Evolutionary conservation across 2,329 filamentous ascomycete genomes (phyloP).

Genomic region (Colletotrichum lini): DNA sequence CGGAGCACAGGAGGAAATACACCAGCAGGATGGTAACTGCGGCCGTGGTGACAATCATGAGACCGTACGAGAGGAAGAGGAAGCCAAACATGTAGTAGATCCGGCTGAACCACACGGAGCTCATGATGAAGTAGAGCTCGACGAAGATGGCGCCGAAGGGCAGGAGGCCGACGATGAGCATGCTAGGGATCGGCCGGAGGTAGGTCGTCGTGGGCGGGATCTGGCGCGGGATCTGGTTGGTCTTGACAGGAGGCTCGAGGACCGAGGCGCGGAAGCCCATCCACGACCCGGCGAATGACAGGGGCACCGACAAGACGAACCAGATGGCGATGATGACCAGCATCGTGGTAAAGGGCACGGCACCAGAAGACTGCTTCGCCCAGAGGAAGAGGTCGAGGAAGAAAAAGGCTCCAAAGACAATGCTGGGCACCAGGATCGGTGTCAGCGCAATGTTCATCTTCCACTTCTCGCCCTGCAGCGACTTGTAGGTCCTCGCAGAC

Average conservation of each 20-base stretch:
- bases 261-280: slow-evolving; percentile 84
- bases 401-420: slow-evolving; percentile 93
- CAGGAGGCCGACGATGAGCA: slow-evolving; percentile 91
- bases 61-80: slow-evolving; percentile 95
- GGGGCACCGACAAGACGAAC: slow-evolving; percentile 95
- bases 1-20: slow-evolving; percentile 94
- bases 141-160: slow-evolving; percentile 98
- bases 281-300: slow-evolving; percentile 93
- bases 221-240: slow-evolving; percentile 98
- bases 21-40: slow-evolving; percentile 94
- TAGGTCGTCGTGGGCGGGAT: slow-evolving; percentile 89
- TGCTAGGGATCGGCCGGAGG: slow-evolving; percentile 87
- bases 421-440: slow-evolving; percentile 85
- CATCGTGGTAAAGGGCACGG: slow-evolving; percentile 98
- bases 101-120: slow-evolving; percentile 97
- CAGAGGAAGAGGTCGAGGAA: slow-evolving; percentile 96
- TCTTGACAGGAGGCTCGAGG: slow-evolving; percentile 86
- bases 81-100: slow-evolving; percentile 99
- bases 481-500: slow-evolving; percentile 93
- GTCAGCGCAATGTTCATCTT: slow-evolving; percentile 94
- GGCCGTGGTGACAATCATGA: slow-evolving; percentile 96
- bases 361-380: slow-evolving; percentile 91
- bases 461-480: slow-evolving; percentile 92
- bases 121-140: slow-evolving; percentile 99
- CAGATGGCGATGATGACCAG: slow-evolving; percentile 92